Evolutionary conservation across 768 basidiomycete species (phyloP), one percentile per base, ranked within the genome.

Genomic region (Lentinula sp.): DNA sequence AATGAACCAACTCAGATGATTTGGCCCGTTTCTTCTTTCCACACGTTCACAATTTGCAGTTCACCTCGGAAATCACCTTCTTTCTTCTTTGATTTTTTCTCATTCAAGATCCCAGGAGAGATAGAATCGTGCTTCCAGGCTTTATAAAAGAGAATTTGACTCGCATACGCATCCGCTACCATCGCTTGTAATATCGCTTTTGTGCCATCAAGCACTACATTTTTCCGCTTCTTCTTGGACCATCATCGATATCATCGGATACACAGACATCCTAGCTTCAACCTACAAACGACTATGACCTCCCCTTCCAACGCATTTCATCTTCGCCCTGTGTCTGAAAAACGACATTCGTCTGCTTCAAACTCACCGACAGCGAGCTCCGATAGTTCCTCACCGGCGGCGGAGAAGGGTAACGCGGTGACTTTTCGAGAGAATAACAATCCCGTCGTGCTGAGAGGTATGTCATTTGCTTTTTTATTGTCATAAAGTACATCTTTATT

Each of bases 51-150:
- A 35, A 18, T 33, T 37, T 52, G 33, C 39, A 41, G 53, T n/a
- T 56, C 55, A 33, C 41, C 55, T 56, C 55, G 55, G 55, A 56
- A 56, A 56, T 43, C 55, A 20, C 55, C 55, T 52, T 52, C 55
- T n/a, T 28, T n/a, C 39, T 33, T 43, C 13, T 56, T 42, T 56
- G 37, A 56, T 43, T 56, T 54, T 28, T 43, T 56, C 41, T 56
- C 39, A 56, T 56, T 56, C 55, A 54, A 54, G 53, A 54, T 54
- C 53, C 35, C 53, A 52, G 50, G 50, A 35, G 32, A 54, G 53
- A 54, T 54, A 54, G 53, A 36, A 54, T 54, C 53, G 33, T 54
- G 53, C 53, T 54, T 54, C 53, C n/a, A 56, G 20, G 37, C 8
- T 37, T 41, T 41, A 56, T 56, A 56, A 42, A 41, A 56, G 32